Evolutionary conservation across 352 stramenopile genomes (phyloP).

Genomic region (Phytophthora cactorum): DNA sequence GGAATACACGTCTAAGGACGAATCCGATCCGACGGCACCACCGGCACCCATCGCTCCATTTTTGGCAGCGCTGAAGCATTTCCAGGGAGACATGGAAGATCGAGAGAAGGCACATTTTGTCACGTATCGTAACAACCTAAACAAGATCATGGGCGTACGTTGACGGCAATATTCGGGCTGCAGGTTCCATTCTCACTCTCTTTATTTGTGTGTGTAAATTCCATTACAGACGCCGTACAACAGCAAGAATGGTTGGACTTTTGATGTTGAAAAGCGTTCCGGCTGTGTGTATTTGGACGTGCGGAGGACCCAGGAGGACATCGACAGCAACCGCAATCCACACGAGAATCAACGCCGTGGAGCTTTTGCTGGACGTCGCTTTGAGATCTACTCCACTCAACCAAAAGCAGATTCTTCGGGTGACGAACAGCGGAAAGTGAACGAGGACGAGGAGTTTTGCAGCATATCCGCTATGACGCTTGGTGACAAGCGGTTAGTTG

Average conservation of each 20-base stretch:
- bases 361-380: conserved; percentile 73
- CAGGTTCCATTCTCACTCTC: neutral
- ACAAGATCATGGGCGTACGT: conserved; percentile 83
- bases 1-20: conserved; percentile 54
- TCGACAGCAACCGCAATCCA: conserved; percentile 47
- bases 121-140: conserved; percentile 83
- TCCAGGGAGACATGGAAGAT: conserved; percentile 28
- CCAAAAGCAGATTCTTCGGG: neutral
- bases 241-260: conserved; percentile 71
- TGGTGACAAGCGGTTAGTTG: conserved; percentile 54
- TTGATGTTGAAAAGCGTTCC: conserved; percentile 58
- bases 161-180: neutral
- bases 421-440: conserved; percentile 38
- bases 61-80: conserved; percentile 51
- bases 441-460: conserved; percentile 78
- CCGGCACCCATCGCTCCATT: conserved; percentile 62
- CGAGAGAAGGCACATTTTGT: conserved; percentile 53
- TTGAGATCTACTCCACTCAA: conserved; percentile 68
- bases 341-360: conserved; percentile 60
- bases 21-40: conserved; percentile 45
- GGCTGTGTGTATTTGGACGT: conserved; percentile 75
- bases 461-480: conserved; percentile 66
- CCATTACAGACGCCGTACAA: conserved; percentile 75
- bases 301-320: conserved; percentile 50
- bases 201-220: neutral